Evolutionary conservation across 2,329 filamentous ascomycete genomes (phyloP).

Genomic region (Trichophyton verrucosum): DNA sequence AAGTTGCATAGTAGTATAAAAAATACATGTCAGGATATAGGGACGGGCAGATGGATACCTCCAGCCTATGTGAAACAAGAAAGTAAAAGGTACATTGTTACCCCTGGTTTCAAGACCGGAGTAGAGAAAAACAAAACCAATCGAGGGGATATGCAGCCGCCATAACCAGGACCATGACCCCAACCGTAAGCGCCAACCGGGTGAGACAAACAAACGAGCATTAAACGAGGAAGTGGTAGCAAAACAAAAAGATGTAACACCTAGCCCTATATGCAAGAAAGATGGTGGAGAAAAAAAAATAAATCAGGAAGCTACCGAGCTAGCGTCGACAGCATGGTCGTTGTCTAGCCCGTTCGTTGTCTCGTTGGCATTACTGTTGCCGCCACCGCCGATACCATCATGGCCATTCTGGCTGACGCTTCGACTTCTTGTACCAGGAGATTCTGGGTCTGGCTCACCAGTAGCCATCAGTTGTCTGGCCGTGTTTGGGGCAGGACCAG

Average conservation of each 20-base stretch:
- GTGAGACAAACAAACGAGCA: neutral
- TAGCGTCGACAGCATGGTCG: neutral
- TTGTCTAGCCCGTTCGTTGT: neutral
- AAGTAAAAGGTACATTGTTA: conserved; percentile 3
- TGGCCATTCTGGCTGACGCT: neutral
- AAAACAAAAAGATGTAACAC: neutral
- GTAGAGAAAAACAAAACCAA: neutral
- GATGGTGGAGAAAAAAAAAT: neutral
- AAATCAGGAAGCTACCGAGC: neutral
- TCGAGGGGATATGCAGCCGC: neutral
- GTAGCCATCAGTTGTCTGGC: neutral
- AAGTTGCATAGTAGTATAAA: neutral
- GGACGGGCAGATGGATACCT: neutral
- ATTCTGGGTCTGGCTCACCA: neutral
- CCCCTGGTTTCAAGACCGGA: neutral
- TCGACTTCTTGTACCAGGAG: neutral
- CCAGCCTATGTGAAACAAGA: neutral
- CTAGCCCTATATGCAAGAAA: conserved; percentile 1
- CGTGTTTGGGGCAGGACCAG: neutral
- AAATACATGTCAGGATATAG: neutral
- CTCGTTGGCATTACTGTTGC: neutral
- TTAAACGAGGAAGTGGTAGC: neutral
- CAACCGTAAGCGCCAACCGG: neutral
- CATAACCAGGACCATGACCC: neutral
- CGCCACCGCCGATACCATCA: neutral